A percentile compares a stretch with the other conserved stretches of the same genome.
Evolutionary conservation across 352 stramenopile species (phyloP).

Genomic region (Phytophthora syringae): DNA sequence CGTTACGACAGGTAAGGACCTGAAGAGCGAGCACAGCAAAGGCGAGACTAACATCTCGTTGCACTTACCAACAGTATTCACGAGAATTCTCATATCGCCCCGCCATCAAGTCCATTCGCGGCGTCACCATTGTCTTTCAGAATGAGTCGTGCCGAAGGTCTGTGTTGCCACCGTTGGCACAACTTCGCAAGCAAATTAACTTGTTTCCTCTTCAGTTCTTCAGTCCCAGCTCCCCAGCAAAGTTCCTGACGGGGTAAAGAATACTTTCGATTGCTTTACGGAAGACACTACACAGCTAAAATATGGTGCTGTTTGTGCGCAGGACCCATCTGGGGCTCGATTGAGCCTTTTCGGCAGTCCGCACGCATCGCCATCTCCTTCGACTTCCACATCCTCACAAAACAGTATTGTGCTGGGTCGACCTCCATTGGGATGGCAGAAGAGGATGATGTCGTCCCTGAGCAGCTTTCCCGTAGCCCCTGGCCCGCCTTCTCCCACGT

Average conservation of each 20-base stretch:
- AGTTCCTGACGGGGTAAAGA: slow-evolving; percentile 6
- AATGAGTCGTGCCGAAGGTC: slow-evolving; percentile 45
- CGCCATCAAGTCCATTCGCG: slow-evolving; percentile 16
- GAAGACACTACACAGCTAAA: not conserved
- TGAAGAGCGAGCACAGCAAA: not conserved
- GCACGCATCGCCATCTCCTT: slow-evolving; percentile 23
- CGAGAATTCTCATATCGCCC: not conserved
- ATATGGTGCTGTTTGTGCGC: slow-evolving; percentile 1
- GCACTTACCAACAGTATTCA: slow-evolving; percentile 5
- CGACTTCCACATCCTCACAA: slow-evolving; percentile 47
- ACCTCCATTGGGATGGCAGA: slow-evolving; percentile 54
- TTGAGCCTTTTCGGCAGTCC: slow-evolving; percentile 14
- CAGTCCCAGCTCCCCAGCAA: slow-evolving; percentile 30
- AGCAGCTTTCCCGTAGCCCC: not conserved
- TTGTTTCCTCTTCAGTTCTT: slow-evolving; percentile 24
- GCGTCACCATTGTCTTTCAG: slow-evolving; percentile 31
- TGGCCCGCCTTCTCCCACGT: not conserved
- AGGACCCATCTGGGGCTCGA: not conserved
- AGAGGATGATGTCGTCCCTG: slow-evolving; percentile 33
- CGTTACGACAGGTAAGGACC: too few species aligned
- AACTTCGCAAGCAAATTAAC: not conserved
- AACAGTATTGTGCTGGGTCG: slow-evolving; percentile 42
- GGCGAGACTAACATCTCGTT: slow-evolving; percentile 9
- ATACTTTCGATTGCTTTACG: not conserved
- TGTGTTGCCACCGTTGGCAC: slow-evolving; percentile 1